These are phyloP conservation scores for Rhodofomes roseus DNA, from an alignment of 1,284 basidiomycete species.

Conservation along the genomic window DNA sequence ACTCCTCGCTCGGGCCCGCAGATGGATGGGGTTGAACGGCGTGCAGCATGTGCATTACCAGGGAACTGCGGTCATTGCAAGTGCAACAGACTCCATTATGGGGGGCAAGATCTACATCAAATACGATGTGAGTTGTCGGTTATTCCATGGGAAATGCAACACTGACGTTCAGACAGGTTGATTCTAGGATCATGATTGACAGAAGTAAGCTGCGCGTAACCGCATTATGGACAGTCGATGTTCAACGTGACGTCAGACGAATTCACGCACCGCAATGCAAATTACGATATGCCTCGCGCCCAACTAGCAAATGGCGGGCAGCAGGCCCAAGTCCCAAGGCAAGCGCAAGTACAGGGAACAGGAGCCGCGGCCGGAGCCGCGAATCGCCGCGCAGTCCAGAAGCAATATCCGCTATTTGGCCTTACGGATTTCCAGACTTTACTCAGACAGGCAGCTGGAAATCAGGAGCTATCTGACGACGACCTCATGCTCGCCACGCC, in stretches of 20 bases:
- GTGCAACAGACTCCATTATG: no score
- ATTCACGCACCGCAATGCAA: neutral
- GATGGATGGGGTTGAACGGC: conserved; percentile 47
- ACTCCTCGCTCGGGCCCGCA: conserved; percentile 43
- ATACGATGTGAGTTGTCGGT: conserved; percentile 30
- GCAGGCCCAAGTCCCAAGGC: no score
- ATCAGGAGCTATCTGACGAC: conserved; percentile 34
- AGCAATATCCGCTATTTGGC: no score
- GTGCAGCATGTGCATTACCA: conserved; percentile 53
- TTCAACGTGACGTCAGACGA: no score
- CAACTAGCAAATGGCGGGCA: no score
- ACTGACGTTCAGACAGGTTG: conserved; percentile 10
- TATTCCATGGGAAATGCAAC: neutral
- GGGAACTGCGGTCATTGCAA: conserved; percentile 23
- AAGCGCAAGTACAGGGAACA: no score
- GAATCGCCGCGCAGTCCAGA: no score
- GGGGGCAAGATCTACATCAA: no score
- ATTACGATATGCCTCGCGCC: neutral
- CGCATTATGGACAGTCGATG: no score
- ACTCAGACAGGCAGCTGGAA: no score
- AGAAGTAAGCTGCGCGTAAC: conserved; percentile 35
- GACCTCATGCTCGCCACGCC: conserved; percentile 52
- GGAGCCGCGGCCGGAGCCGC: no score
- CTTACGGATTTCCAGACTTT: no score
- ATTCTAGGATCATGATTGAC: conserved; percentile 51